These are phyloP conservation scores for Oxytropis ochrocephala DNA, from an alignment of 306 rosid species.

Conservation along the genomic window DNA sequence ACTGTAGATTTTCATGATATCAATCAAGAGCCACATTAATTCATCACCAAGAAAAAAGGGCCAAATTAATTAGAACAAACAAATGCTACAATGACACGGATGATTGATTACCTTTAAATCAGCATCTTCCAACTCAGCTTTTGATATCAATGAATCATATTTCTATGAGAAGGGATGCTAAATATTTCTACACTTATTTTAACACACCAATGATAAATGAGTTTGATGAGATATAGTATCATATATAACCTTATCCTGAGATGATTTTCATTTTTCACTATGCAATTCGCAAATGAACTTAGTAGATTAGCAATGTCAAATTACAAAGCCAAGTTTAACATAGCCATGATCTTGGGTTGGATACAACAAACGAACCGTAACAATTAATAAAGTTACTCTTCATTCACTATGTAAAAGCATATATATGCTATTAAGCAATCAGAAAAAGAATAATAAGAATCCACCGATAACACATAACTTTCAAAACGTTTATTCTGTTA, in stretches of 20 bases:
- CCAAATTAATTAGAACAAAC: background rate
- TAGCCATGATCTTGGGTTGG: conserved; percentile 29
- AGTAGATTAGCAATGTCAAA: background rate
- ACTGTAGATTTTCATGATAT: background rate
- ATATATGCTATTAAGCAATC: background rate
- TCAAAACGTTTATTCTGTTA: conserved; percentile 1
- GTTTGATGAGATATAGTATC: background rate
- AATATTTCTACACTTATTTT: background rate
- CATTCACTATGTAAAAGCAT: conserved; percentile 13
- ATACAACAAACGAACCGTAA: background rate
- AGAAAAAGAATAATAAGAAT: conserved; percentile 17
- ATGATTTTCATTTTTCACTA: background rate
- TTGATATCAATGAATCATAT: background rate
- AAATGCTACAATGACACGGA: background rate
- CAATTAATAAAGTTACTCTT: conserved; percentile 4
- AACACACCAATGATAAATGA: background rate
- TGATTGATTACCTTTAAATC: background rate
- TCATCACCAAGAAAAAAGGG: background rate
- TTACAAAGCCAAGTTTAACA: conserved; percentile 9
- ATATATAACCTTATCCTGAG: background rate
- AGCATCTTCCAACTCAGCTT: background rate
- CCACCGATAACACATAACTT: conserved; percentile 16
- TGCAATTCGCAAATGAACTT: background rate
- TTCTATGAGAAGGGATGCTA: no score
- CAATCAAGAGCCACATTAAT: background rate